Percentiles rank a stretch among this genome's conserved stretches.
Evolutionary conservation across 306 rosid species (phyloP).

Genomic region (Pachyrhizus erosus): DNA sequence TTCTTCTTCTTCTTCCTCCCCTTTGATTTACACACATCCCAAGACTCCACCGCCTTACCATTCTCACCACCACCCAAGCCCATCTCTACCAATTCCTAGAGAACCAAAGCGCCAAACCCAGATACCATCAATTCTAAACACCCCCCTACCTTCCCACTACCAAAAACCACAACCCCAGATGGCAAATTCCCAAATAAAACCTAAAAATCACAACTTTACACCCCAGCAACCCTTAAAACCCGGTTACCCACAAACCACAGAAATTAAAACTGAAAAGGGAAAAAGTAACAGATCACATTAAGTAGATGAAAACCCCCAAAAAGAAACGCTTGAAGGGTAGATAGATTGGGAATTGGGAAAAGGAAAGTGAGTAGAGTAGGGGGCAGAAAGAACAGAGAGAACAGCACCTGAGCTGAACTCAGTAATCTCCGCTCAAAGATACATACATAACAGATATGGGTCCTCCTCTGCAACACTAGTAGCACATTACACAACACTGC

Average conservation of each 20-base stretch:
- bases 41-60: conserved; percentile 81
- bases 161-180: conserved; percentile 46
- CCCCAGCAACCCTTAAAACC: conserved; percentile 32
- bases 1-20: conserved; percentile 66
- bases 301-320: conserved; percentile 43
- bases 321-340: conserved; percentile 36
- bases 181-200: conserved; percentile 30
- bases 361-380: not conserved
- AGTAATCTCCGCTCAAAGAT: conserved; percentile 65
- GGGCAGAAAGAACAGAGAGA: conserved; percentile 42
- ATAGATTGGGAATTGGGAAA: conserved; percentile 42
- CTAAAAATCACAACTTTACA: conserved; percentile 49
- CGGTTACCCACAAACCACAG: conserved; percentile 21
- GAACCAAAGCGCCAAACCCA: conserved; percentile 49
- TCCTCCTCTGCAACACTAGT: conserved; percentile 53
- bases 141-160: conserved; percentile 38
- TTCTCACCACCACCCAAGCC: conserved; percentile 75
- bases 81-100: conserved; percentile 67
- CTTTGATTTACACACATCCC: conserved; percentile 75
- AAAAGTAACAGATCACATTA: conserved; percentile 55
- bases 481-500: conserved; percentile 48
- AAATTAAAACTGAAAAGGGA: conserved; percentile 21
- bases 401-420: conserved; percentile 53
- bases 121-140: conserved; percentile 53
- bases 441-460: conserved; percentile 51